phyloP scores from a whole-genome alignment of 768 basidiomycete genomes.

The Mycena maculata region DNA sequence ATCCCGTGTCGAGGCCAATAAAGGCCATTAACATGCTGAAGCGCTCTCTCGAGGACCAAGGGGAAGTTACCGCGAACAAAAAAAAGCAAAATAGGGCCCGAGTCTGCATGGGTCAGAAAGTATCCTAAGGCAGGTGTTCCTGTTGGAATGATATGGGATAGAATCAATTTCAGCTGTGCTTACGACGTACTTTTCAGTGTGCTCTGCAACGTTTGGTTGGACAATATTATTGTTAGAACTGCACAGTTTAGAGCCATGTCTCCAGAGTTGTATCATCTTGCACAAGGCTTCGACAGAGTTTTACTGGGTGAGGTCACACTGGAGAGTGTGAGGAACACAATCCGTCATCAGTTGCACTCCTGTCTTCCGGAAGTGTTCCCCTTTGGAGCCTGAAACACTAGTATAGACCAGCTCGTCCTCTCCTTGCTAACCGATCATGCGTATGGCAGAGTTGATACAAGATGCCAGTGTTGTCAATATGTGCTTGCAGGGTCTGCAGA shows the following conservation, averaged over 20 bases:
- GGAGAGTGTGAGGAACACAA: neutral
- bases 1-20: neutral
- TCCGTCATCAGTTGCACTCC: neutral
- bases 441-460: neutral
- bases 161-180: conserved; percentile 37
- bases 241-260: neutral
- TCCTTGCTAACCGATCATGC: neutral
- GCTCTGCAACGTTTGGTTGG: conserved; percentile 36
- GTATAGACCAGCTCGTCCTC: neutral
- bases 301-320: neutral
- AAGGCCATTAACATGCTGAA: neutral
- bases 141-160: conserved; percentile 35
- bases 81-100: neutral
- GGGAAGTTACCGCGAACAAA: neutral
- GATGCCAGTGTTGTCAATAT: too few species aligned
- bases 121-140: neutral
- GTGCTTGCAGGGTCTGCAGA: too few species aligned
- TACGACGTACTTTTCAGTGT: conserved; percentile 42
- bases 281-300: neutral
- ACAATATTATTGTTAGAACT: neutral
- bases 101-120: too few species aligned
- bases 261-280: neutral
- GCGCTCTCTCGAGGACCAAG: neutral
- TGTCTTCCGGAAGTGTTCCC: neutral
- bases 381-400: neutral